A percentile compares a stretch with the other conserved stretches of the same genome.
Evolutionary conservation across 352 stramenopile species (phyloP).

Genomic region (Phytophthora sansomeana): DNA sequence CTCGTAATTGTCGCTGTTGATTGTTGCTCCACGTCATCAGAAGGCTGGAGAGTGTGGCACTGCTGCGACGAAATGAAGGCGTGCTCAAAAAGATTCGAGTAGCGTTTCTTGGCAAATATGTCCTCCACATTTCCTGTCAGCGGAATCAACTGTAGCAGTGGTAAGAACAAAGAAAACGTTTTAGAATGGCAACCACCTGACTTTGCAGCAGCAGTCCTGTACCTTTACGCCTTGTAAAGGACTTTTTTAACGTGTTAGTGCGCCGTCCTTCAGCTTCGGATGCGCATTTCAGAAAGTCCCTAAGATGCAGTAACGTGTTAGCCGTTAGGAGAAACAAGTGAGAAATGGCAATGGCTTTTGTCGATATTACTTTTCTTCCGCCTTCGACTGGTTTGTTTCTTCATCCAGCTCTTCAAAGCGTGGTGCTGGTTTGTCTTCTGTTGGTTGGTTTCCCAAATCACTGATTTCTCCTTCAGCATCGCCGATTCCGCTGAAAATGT

Average conservation of each 20-base stretch:
- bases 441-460: conserved; percentile 10
- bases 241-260: conserved; percentile 52
- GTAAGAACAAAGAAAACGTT: background rate
- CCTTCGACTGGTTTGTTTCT: conserved; percentile 27
- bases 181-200: background rate
- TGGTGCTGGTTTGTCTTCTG: conserved; percentile 6
- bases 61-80: conserved; percentile 76
- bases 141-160: conserved; percentile 61
- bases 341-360: background rate
- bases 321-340: background rate
- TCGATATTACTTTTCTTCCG: conserved; percentile 17
- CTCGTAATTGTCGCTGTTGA: conserved; percentile 36
- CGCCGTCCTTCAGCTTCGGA: conserved; percentile 46
- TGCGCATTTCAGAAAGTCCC: conserved; percentile 36
- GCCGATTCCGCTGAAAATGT: conserved; percentile 89
- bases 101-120: conserved; percentile 71
- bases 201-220: background rate
- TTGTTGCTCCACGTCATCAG: conserved; percentile 21
- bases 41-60: conserved; percentile 55
- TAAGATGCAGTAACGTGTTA: conserved; percentile 7
- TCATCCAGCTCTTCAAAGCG: conserved; percentile 46
- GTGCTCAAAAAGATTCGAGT: conserved; percentile 66
- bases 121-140: conserved; percentile 67
- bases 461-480: conserved; percentile 39
- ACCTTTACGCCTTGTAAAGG: conserved; percentile 75